A percentile compares a stretch with the other conserved stretches of the same genome.
phyloP scores from a whole-genome alignment of 805 yeast genomes.

The Zygosaccharomyces gambellarensis region DNA sequence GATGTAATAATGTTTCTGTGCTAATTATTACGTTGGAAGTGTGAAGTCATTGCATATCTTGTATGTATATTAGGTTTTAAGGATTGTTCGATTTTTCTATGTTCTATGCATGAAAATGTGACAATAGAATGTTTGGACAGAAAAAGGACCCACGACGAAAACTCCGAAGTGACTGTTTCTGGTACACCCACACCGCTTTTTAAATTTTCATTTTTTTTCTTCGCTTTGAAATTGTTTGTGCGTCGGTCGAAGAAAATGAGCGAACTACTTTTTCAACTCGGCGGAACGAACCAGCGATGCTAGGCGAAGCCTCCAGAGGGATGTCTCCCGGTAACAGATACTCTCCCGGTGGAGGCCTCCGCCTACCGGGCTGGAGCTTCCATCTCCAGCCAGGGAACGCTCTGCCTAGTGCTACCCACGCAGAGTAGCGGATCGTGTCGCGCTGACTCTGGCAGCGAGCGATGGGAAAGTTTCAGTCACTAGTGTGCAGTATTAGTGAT shows the following conservation, averaged over 20 bases:
- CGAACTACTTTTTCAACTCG: neutral
- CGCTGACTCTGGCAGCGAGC: neutral
- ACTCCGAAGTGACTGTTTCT: neutral
- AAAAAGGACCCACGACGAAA: neutral
- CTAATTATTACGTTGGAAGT: neutral
- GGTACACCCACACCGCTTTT: conserved; percentile 3
- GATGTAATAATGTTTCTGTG: conserved; percentile 1
- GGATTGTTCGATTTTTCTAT: neutral
- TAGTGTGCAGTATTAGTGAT: neutral
- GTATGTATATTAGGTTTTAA: neutral
- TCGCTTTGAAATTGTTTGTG: neutral
- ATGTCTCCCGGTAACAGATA: neutral
- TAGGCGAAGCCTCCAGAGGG: neutral
- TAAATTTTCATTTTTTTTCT: neutral
- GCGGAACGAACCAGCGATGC: neutral
- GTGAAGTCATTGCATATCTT: neutral
- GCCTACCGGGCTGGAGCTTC: neutral
- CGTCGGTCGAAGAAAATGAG: neutral
- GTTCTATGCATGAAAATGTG: neutral
- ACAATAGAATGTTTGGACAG: neutral
- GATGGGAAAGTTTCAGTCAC: conserved; percentile 1
- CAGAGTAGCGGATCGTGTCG: neutral
- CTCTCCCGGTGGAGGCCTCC: neutral
- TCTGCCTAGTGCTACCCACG: conserved; percentile 1
- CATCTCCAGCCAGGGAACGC: neutral